Conservation (phyloP, 2,329 filamentous ascomycete species). For the Diplodia seriata region DNA sequence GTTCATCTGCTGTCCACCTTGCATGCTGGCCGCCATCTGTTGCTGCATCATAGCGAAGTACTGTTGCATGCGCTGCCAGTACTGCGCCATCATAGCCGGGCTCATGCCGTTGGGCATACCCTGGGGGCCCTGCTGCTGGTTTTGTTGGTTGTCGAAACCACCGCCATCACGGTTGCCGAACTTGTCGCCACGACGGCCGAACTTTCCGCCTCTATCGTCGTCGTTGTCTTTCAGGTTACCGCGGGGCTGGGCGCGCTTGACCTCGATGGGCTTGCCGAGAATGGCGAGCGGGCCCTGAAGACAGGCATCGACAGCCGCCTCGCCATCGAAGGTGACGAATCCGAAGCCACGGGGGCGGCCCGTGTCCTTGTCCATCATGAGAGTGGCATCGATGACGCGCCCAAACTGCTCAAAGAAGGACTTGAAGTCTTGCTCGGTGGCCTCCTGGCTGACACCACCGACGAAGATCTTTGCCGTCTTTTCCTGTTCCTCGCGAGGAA, state of each 20-base stretch:
- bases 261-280: slow-evolving; percentile 94
- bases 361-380: slow-evolving; percentile 99
- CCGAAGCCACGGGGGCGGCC: slow-evolving; percentile 96
- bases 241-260: slow-evolving; percentile 95
- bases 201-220: slow-evolving; percentile 62
- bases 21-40: slow-evolving; percentile 68
- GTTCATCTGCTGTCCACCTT: slow-evolving; percentile 48
- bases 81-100: slow-evolving; percentile 96
- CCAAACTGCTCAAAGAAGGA: slow-evolving; percentile 98
- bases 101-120: slow-evolving; percentile 71
- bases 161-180: slow-evolving; percentile 47
- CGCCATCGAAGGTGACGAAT: slow-evolving; percentile 97
- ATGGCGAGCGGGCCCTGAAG: slow-evolving; percentile 87
- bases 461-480: slow-evolving; percentile 99
- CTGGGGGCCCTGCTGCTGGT: slow-evolving; percentile 51
- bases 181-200: slow-evolving; percentile 45
- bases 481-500: slow-evolving; percentile 96
- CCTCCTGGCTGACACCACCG: slow-evolving; percentile 95
- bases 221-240: slow-evolving; percentile 94
- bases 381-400: slow-evolving; percentile 91
- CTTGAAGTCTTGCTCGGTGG: slow-evolving; percentile 93
- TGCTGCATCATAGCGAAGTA: slow-evolving; percentile 96
- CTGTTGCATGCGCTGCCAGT: slow-evolving; percentile 98
- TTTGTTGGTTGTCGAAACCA: slow-evolving; percentile 55
- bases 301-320: slow-evolving; percentile 91